Conservation (phyloP, 2,329 filamentous ascomycete species). For the Colletotrichum sp. region DNA sequence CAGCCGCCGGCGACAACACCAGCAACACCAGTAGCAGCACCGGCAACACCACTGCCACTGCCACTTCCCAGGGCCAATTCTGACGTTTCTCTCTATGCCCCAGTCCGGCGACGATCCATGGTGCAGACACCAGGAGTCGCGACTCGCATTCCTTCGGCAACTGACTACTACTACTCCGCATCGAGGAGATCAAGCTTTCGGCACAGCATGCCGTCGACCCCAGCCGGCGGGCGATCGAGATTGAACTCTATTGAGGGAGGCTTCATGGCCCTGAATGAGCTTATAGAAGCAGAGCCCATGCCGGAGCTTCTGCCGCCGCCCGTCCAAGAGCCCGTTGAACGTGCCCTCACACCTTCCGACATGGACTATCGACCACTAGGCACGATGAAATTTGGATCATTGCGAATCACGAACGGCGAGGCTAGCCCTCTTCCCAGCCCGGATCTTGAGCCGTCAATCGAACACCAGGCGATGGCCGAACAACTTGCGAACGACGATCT, state of each 20-base stretch:
- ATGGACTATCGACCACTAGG: constrained; percentile 65
- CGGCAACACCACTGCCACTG: constrained; percentile 12
- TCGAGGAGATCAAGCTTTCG: constrained; percentile 37
- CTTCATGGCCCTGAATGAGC: background rate
- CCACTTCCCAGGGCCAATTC: constrained; percentile 44
- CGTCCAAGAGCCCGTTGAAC: constrained; percentile 29
- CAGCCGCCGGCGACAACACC: constrained; percentile 7
- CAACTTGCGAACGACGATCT: background rate
- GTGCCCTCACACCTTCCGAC: constrained; percentile 57
- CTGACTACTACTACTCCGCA: constrained; percentile 7
- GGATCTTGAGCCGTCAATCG: constrained; percentile 2
- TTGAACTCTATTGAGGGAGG: constrained; percentile 44
- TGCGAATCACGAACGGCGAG: constrained; percentile 66
- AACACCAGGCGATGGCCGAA: background rate
- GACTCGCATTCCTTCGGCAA: constrained; percentile 36
- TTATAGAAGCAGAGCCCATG: constrained; percentile 10
- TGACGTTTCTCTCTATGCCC: constrained; percentile 52
- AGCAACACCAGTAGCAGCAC: background rate
- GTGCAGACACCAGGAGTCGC: constrained; percentile 56
- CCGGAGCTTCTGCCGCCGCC: constrained; percentile 20
- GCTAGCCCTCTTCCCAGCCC: constrained; percentile 55
- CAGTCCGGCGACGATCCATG: constrained; percentile 52
- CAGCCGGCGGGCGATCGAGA: constrained; percentile 36
- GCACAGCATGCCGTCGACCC: constrained; percentile 42
- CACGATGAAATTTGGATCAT: constrained; percentile 65